Conservation (phyloP, 495 filamentous ascomycete species). For the Penicillium robsamsonii region DNA sequence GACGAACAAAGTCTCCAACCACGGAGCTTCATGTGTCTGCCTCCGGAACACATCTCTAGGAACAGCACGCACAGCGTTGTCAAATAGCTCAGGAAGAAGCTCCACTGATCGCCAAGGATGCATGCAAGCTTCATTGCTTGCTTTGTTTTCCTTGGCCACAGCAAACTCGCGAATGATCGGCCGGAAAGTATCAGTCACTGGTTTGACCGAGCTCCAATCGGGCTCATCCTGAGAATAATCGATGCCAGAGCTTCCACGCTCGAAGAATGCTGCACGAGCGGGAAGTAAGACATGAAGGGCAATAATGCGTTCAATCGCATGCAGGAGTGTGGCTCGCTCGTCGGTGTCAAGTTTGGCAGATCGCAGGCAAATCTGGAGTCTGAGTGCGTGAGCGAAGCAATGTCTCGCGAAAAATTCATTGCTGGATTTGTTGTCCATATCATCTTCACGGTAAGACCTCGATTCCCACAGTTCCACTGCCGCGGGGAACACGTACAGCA, state of each 20-base stretch:
- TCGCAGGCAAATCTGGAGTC: slow-evolving; percentile 37
- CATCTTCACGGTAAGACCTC: slow-evolving; percentile 39
- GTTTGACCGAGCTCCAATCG: slow-evolving; percentile 46
- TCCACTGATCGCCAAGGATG: slow-evolving; percentile 33
- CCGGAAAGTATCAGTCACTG: slow-evolving; percentile 41
- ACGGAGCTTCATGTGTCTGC: slow-evolving; percentile 57
- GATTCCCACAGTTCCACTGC: slow-evolving; percentile 47
- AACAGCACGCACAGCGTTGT: slow-evolving; percentile 53
- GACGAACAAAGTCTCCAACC: slow-evolving; percentile 67
- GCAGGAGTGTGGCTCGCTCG: slow-evolving; percentile 37
- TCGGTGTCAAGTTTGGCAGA: slow-evolving; percentile 38
- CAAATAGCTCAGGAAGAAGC: slow-evolving; percentile 27
- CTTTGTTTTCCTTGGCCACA: slow-evolving; percentile 11
- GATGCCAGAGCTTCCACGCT: slow-evolving; percentile 41
- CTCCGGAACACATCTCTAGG: slow-evolving; percentile 53
- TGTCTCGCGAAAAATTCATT: slow-evolving; percentile 43
- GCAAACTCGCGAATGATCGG: slow-evolving; percentile 36
- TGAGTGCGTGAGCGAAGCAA: slow-evolving; percentile 41
- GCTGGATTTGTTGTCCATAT: slow-evolving; percentile 39
- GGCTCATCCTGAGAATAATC: slow-evolving; percentile 46
- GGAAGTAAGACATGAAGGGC: slow-evolving; percentile 71
- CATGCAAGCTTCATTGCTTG: slow-evolving; percentile 14
- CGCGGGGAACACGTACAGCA: slow-evolving; percentile 40
- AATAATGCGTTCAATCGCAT: slow-evolving; percentile 59
- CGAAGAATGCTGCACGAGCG: slow-evolving; percentile 55